These are phyloP conservation scores for Cercophora newfieldiana DNA, from an alignment of 495 filamentous ascomycete species.

Conservation along the genomic window DNA sequence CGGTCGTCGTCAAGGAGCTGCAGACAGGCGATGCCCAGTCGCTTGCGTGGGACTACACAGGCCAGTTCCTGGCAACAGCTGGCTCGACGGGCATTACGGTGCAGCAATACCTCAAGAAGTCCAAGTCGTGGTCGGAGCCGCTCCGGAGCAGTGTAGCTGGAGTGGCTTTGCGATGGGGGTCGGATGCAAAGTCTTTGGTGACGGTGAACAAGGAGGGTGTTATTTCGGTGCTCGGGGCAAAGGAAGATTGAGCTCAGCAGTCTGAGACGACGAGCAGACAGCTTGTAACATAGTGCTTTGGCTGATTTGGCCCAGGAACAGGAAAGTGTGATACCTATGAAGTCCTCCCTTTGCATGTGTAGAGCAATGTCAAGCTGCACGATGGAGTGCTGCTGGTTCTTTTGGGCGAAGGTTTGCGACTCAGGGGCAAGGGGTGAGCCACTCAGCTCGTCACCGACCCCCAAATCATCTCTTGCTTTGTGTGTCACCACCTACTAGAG, in stretches of 20 bases:
- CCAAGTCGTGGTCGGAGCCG: conserved; percentile 87
- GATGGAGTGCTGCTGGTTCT: background rate
- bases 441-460: background rate
- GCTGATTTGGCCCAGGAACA: background rate
- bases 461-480: background rate
- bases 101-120: conserved; percentile 78
- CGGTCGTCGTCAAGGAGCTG: conserved; percentile 71
- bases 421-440: background rate
- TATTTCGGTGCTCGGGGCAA: conserved; percentile 60
- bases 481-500: background rate
- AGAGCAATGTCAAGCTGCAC: too few species aligned
- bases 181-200: conserved; percentile 70
- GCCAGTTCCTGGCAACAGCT: conserved; percentile 83
- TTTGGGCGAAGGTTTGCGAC: background rate
- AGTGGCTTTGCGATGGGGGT: conserved; percentile 74
- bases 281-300: conserved; percentile 1
- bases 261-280: background rate
- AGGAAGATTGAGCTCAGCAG: conserved; percentile 31
- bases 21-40: conserved; percentile 76
- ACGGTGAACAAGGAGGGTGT: conserved; percentile 72
- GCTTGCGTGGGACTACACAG: conserved; percentile 90
- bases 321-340: conserved; percentile 6
- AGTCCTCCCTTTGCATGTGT: background rate
- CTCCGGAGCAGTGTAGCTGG: conserved; percentile 72
- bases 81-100: conserved; percentile 82